Evolutionary conservation across 179 eudicot species (phyloP), one percentile per base, ranked within the genome.

Genomic region (Sideroxylon spinosum): DNA sequence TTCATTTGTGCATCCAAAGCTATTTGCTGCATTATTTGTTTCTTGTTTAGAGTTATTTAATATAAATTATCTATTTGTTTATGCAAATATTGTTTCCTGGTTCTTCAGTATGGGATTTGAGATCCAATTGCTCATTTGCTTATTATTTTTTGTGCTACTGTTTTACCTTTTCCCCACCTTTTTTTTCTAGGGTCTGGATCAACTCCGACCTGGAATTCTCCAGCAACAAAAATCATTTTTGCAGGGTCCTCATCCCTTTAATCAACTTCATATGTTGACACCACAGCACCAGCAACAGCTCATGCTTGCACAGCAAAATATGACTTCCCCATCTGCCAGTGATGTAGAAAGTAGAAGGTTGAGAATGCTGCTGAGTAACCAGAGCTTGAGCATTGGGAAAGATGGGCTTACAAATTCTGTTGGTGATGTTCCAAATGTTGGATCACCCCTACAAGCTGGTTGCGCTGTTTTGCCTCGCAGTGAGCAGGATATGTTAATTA

Each of bases 211-310:
- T 68, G 91, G 94, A 73, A 79, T 90, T 82, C 87, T 92, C 63
- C 97, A 92, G 85, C 97, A 91, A 80, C 93, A 85, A 75, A 92
- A 92, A 78, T 88, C 97, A 12, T 89, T 84, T 68, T 89, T 92
- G 92, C 97, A 86, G 81, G 89, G 89, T 60, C 83, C 92, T 80
- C 95, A 91, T 83, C 86, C 95, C 44, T 91, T 85, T 85, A 94
- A 89, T 82, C 95, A 89, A 73, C 87, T 89, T 55, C 95, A 89
- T 77, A 88, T 92, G 95, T 80, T 91, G 73, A 69, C 95, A 78
- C 91, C 92, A 44, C 95, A 92, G 84, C 95, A 92, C 81, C 94
- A 92, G 74, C 97, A 91, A 69, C 97, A 91, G 80, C 83, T 91
- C 62, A 76, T 92, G 87, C 87, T 88, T 50, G 95, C 95, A 22